Evolutionary conservation across 345 rosid genomes (phyloP), one percentile per base, ranked within the genome.

Genomic region (Pistacia vera): DNA sequence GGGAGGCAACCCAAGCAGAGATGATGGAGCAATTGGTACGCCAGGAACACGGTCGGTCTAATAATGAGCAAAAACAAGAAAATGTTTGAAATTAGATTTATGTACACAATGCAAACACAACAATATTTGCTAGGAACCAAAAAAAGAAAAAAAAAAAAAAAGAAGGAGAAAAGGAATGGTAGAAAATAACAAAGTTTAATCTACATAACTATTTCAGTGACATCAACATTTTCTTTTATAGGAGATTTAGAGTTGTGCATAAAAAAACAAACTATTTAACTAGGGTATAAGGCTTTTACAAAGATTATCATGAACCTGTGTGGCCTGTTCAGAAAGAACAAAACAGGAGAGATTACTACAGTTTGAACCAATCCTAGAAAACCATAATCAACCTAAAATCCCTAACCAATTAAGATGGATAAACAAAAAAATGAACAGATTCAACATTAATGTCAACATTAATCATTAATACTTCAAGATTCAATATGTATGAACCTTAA

Each of bases 1-100:
- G 70, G 90, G 65, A 44, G 85, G 90, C 85, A 86, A 83, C 86
- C 90, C 95, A 71, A 88, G 83, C 48, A 86, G 82, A 72, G 97
- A 86, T 13, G 93, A 72, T 56, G 91, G 90, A 65, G 86, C 83
- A 70, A 86, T 75, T 65, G 89, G 86, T 67, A 86, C 73, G 58
- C 86, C 86, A 33, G 91, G 85, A 76, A 84, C 82, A 81, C 66
- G 84, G 73, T 90, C 88, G 49, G 76, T 63, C 90, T 91, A 77
- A 73, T 70, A 65, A 71, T 51, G 14, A 41, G 56, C 36, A 66
- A 56, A 70, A 74, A 36, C 57, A 70, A 57, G 13, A 75, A 63
- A 67, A 3, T 16, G 38, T 66, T 22, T 55, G 48, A 66, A 60
- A 68, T 69, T 55, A 68, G 1, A 20, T 30, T 1, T 58, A 48